Conservation (phyloP, 2,329 filamentous ascomycete species). For the Aspergillus sp. region DNA sequence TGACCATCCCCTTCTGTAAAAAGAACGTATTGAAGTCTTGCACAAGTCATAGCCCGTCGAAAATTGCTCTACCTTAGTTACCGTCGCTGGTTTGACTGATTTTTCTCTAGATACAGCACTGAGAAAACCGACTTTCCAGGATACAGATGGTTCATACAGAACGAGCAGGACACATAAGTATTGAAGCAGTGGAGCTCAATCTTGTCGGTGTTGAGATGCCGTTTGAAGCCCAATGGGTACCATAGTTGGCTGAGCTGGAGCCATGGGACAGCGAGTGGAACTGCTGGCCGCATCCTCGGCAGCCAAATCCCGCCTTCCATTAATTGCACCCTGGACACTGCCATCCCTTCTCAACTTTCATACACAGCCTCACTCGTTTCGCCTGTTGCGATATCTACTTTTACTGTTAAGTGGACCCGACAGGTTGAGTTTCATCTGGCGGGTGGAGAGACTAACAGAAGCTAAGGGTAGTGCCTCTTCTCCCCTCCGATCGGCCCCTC, state of each 20-base stretch:
- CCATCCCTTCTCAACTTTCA: background rate
- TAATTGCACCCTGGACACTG: background rate
- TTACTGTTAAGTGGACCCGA: background rate
- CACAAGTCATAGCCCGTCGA: no score
- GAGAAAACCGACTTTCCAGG: no score
- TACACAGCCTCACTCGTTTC: background rate
- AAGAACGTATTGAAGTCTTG: no score
- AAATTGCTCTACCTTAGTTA: no score
- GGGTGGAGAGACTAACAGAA: background rate
- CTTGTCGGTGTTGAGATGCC: no score
- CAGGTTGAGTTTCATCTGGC: background rate
- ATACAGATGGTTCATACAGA: no score
- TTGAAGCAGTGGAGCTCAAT: no score
- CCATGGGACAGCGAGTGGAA: background rate
- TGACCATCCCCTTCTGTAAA: no score
- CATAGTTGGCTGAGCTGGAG: background rate
- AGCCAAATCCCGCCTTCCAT: background rate
- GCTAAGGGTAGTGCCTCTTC: background rate
- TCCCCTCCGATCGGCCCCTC: slow-evolving; percentile 1
- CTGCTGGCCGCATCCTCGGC: background rate
- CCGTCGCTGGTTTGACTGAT: no score
- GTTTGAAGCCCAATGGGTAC: background rate
- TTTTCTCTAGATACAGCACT: no score
- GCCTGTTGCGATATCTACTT: background rate
- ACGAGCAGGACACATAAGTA: no score